Conservation (phyloP, 345 rosid genomes). For the Raphanus sativus region DNA sequence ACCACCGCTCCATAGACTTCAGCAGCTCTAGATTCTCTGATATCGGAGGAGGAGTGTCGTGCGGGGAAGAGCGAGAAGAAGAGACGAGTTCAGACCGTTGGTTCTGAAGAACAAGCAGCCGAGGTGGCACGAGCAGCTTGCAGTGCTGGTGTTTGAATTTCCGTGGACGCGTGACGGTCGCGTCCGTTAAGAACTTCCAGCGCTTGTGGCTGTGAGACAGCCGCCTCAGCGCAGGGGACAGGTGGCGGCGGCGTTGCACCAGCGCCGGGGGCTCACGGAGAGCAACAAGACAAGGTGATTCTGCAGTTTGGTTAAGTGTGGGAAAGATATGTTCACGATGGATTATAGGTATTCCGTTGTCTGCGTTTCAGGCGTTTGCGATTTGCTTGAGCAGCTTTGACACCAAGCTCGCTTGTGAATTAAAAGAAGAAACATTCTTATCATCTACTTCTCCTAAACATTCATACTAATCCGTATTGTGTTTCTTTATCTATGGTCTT, state of each 20-base stretch:
- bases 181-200: conserved; percentile 70
- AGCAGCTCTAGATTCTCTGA: conserved; percentile 52
- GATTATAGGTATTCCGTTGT: conserved; percentile 88
- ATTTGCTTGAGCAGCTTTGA: conserved; percentile 99
- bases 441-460: background rate
- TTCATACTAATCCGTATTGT: conserved; percentile 37
- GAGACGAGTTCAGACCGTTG: conserved; percentile 50
- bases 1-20: conserved; percentile 52
- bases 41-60: conserved; percentile 55
- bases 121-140: conserved; percentile 68
- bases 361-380: conserved; percentile 96
- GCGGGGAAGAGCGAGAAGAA: conserved; percentile 39
- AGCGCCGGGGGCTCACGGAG: conserved; percentile 47
- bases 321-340: conserved; percentile 98
- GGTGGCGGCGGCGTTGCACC: conserved; percentile 42
- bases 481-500: conserved; percentile 14
- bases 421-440: conserved; percentile 24
- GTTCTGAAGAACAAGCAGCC: conserved; percentile 64
- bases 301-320: conserved; percentile 96
- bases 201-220: conserved; percentile 48
- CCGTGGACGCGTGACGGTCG: conserved; percentile 64
- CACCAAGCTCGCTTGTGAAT: conserved; percentile 98
- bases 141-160: conserved; percentile 72
- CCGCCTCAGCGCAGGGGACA: conserved; percentile 38
- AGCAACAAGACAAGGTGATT: conserved; percentile 85